phyloP scores from a whole-genome alignment of 805 yeast genomes.

The Yamadazyma paraphyllophila region DNA sequence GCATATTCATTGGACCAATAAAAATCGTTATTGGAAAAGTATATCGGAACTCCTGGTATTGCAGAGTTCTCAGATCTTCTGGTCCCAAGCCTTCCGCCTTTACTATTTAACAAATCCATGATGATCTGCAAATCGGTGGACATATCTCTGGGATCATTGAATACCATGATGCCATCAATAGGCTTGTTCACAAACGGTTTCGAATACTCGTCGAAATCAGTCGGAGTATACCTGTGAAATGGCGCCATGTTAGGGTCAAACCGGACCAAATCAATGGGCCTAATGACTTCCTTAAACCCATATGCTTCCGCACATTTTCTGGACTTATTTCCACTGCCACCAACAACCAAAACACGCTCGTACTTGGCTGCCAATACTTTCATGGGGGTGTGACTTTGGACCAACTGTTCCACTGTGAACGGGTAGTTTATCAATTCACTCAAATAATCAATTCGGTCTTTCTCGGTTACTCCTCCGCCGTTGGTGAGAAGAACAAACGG shows the following conservation, averaged over 20 bases:
- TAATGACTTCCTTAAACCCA: conserved; percentile 74
- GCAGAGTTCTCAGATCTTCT: conserved; percentile 28
- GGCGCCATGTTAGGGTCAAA: conserved; percentile 65
- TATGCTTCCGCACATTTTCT: conserved; percentile 69
- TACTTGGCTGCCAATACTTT: conserved; percentile 30
- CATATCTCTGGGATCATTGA: conserved; percentile 88
- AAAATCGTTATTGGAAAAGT: conserved; percentile 80
- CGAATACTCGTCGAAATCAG: conserved; percentile 1
- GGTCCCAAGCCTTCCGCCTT: conserved; percentile 65
- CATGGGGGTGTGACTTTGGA: conserved; percentile 88
- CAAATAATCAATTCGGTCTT: conserved; percentile 43
- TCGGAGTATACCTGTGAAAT: conserved; percentile 39
- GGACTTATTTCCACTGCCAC: conserved; percentile 73
- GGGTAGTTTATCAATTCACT: conserved; percentile 30
- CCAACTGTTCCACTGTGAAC: conserved; percentile 56
- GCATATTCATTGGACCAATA: conserved; percentile 83
- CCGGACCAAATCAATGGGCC: conserved; percentile 68
- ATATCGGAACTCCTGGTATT: conserved; percentile 64
- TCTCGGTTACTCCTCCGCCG: conserved; percentile 82
- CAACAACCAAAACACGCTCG: conserved; percentile 72
- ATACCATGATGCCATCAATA: conserved; percentile 76
- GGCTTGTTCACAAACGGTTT: conserved; percentile 26
- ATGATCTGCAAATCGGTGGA: conserved; percentile 81
- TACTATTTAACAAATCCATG: conserved; percentile 64
- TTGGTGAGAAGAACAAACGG: conserved; percentile 87